phyloP scores from a whole-genome alignment of 2,329 filamentous ascomycete species.

The Sclerotinia trifoliorum region DNA sequence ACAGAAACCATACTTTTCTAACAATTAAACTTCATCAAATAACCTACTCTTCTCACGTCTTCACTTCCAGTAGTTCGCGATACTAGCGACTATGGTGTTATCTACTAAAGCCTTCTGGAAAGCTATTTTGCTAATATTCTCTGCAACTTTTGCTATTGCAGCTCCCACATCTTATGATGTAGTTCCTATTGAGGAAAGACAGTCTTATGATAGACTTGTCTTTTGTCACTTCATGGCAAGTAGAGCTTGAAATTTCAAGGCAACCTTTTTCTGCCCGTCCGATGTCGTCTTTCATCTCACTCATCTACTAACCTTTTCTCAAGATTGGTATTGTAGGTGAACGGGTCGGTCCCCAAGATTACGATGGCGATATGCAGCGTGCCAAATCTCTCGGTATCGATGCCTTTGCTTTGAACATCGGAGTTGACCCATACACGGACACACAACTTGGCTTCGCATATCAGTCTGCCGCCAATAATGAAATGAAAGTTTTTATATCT shows the following conservation, averaged over 20 bases:
- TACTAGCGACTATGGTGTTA: background rate
- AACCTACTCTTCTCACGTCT: background rate
- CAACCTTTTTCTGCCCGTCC: background rate
- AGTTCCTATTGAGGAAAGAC: constrained; percentile 11
- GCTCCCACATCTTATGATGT: background rate
- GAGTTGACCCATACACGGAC: constrained; percentile 37
- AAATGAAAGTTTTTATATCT: constrained; percentile 41
- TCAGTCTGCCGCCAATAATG: constrained; percentile 31
- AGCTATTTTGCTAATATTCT: constrained; percentile 2
- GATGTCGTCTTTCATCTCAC: background rate
- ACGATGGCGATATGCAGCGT: constrained; percentile 28
- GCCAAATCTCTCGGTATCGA: constrained; percentile 40
- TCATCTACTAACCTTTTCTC: constrained; percentile 1
- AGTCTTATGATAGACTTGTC: constrained; percentile 24
- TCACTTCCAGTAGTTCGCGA: background rate
- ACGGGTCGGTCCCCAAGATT: constrained; percentile 27
- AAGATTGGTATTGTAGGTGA: constrained; percentile 32
- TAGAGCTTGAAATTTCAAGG: background rate
- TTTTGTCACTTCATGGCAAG: constrained; percentile 32
- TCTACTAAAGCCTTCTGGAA: background rate
- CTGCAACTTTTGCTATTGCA: constrained; percentile 11
- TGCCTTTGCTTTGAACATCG: constrained; percentile 41
- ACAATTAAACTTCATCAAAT: background rate
- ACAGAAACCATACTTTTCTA: background rate
- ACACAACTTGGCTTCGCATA: constrained; percentile 38